Conservation (phyloP, 345 rosid species). For the Eucalyptus caleyi region DNA sequence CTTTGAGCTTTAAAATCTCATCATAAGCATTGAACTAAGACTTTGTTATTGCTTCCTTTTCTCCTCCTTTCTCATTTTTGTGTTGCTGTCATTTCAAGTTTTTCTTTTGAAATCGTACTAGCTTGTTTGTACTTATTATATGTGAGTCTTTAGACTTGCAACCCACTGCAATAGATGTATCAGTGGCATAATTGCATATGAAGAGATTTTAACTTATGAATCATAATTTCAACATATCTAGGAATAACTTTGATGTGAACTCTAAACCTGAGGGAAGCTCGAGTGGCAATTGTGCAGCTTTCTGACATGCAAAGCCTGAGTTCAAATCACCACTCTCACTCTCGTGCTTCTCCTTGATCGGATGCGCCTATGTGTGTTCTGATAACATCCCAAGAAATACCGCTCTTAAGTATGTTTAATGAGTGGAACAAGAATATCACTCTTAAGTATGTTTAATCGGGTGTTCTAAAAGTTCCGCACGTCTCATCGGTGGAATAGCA, state of each 20-base stretch:
- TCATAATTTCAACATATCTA: not conserved
- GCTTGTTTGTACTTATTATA: not conserved
- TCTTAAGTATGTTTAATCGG: not conserved
- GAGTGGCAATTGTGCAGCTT: not conserved
- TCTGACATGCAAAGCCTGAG: not conserved
- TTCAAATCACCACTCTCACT: not conserved
- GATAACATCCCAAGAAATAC: not conserved
- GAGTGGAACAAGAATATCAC: not conserved
- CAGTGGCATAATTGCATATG: not conserved
- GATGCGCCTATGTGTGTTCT: not conserved
- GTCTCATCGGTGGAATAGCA: not conserved
- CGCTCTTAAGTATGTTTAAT: not conserved
- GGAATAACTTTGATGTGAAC: not conserved
- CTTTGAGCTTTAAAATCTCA: not conserved
- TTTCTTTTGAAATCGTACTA: not conserved
- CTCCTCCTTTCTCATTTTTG: not conserved
- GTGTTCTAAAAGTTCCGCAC: not conserved
- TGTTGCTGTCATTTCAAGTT: not conserved
- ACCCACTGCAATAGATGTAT: not conserved
- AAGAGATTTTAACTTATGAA: not conserved
- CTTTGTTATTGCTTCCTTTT: not conserved
- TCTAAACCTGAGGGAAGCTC: not conserved
- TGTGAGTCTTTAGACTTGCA: not conserved
- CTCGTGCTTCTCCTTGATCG: not conserved
- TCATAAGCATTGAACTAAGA: not conserved